These are phyloP conservation scores for Pythium brassicae DNA, from an alignment of 352 stramenopile species.

Conservation along the genomic window DNA sequence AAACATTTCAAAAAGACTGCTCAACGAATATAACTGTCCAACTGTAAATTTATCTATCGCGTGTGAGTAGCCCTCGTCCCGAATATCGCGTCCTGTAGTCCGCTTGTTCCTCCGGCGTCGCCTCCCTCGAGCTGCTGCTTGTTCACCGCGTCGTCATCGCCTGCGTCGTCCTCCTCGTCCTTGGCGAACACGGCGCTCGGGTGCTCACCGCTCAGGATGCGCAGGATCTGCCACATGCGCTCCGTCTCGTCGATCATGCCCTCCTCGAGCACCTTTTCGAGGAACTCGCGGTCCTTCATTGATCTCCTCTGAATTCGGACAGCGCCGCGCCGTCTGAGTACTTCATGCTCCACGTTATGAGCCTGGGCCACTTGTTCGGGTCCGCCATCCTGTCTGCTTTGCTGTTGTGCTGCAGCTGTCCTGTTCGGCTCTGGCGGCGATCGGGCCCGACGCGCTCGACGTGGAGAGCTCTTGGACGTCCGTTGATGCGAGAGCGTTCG, in stretches of 20 bases:
- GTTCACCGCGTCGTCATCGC: constrained; percentile 17
- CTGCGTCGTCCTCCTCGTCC: constrained; percentile 30
- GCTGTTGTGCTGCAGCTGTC: background rate
- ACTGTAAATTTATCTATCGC: too few relatives aligned
- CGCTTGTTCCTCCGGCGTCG: constrained; percentile 59
- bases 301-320: constrained; percentile 60
- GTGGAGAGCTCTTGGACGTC: too few relatives aligned
- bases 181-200: constrained; percentile 61
- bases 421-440: too few relatives aligned
- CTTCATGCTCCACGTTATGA: constrained; percentile 88
- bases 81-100: constrained; percentile 75
- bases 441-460: too few relatives aligned
- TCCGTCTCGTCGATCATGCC: constrained; percentile 83
- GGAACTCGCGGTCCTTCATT: constrained; percentile 71
- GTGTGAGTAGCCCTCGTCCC: constrained; percentile 82
- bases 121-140: constrained; percentile 29
- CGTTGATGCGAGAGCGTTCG: too few relatives aligned
- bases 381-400: constrained; percentile 38
- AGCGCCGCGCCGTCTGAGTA: constrained; percentile 75
- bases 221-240: constrained; percentile 78
- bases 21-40: too few relatives aligned
- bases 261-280: constrained; percentile 84
- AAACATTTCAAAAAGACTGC: too few relatives aligned
- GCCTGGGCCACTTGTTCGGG: constrained; percentile 83
- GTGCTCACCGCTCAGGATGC: constrained; percentile 76